phyloP scores from a whole-genome alignment of 2,329 filamentous ascomycete genomes.

The Alternaria viburni region DNA sequence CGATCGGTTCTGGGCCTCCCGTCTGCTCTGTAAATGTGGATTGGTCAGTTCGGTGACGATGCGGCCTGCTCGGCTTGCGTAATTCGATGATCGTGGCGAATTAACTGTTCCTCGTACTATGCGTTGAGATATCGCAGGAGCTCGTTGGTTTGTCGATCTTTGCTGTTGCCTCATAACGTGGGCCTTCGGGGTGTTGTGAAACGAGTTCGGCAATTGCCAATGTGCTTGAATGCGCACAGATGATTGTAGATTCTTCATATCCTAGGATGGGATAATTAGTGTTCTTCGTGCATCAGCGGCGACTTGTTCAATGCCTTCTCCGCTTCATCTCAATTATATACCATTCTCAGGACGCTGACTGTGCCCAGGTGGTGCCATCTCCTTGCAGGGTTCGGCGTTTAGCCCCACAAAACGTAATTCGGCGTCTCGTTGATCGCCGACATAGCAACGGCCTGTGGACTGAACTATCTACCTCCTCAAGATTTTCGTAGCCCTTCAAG shows the following conservation, averaged over 20 bases:
- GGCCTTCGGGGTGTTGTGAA: neutral
- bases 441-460: neutral
- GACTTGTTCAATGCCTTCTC: neutral
- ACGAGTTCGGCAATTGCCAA: neutral
- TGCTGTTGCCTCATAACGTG: neutral
- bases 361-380: neutral
- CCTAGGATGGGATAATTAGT: neutral
- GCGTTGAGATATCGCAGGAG: neutral
- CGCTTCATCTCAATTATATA: neutral
- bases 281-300: neutral
- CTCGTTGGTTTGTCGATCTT: too few species aligned
- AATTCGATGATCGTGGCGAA: neutral
- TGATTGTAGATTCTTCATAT: neutral
- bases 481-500: neutral
- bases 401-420: too few species aligned
- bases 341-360: neutral
- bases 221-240: neutral
- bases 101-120: neutral
- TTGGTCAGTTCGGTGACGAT: neutral
- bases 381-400: neutral
- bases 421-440: neutral
- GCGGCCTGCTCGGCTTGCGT: neutral
- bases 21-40: neutral
- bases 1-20: neutral
- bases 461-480: neutral